phyloP scores from a whole-genome alignment of 1,284 basidiomycete genomes.

The Moesziomyces parantarcticus region DNA sequence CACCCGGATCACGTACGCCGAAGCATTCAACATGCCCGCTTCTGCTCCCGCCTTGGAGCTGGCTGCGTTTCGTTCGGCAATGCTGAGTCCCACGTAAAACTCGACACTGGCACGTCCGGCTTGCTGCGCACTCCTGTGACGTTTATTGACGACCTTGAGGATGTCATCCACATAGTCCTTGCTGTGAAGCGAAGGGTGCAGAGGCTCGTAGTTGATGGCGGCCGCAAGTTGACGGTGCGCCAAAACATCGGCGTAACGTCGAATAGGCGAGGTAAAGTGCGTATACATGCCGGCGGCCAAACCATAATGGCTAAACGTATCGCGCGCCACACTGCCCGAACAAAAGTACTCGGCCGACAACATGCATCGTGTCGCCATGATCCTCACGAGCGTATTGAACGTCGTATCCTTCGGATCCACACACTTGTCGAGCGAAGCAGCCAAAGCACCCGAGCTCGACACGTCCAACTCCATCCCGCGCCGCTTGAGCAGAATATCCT shows the following conservation, averaged over 20 bases:
- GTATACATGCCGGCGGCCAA: constrained; percentile 97
- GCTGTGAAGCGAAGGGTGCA: constrained; percentile 88
- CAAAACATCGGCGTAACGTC: constrained; percentile 78
- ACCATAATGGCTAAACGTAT: constrained; percentile 96
- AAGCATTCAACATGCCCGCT: constrained; percentile 43
- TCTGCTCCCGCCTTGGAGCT: constrained; percentile 41
- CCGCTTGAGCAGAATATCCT: constrained; percentile 89
- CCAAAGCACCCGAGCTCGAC: constrained; percentile 90
- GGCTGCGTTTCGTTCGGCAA: constrained; percentile 71
- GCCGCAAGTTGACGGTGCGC: constrained; percentile 93
- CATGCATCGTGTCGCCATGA: constrained; percentile 99
- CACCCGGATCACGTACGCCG: constrained; percentile 90
- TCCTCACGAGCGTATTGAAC: constrained; percentile 96
- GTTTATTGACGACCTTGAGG: constrained; percentile 86
- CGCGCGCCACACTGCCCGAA: constrained; percentile 88
- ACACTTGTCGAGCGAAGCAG: constrained; percentile 87
- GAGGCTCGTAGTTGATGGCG: constrained; percentile 83
- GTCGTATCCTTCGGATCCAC: constrained; percentile 74
- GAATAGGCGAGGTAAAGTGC: constrained; percentile 79
- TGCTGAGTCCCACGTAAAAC: constrained; percentile 93
- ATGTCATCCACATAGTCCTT: constrained; percentile 89
- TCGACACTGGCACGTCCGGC: constrained; percentile 94
- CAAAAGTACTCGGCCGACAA: constrained; percentile 98
- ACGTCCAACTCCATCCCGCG: constrained; percentile 88
- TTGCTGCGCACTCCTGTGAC: constrained; percentile 96